Conservation (phyloP, 768 basidiomycete species). For the Panaeolus papilionaceus region DNA sequence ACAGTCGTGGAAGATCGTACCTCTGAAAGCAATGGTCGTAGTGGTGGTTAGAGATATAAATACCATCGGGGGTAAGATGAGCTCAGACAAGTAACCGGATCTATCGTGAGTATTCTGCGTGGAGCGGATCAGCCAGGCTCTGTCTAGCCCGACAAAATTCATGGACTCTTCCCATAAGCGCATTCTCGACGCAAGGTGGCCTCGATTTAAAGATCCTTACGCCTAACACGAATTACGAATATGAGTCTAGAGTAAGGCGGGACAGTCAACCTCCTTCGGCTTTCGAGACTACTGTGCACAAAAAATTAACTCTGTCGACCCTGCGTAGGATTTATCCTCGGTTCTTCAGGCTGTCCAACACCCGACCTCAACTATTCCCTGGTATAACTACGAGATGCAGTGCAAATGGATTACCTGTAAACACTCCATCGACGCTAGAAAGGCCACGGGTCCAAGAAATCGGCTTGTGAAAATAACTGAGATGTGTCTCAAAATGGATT, state of each 20-base stretch:
- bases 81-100: slow-evolving; percentile 6
- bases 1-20: neutral
- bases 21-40: neutral
- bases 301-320: too few relatives aligned
- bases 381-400: too few relatives aligned
- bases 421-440: too few relatives aligned
- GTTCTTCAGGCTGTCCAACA: too few relatives aligned
- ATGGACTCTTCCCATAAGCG: neutral
- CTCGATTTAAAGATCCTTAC: neutral
- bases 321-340: too few relatives aligned
- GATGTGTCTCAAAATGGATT: too few relatives aligned
- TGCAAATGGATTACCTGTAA: too few relatives aligned
- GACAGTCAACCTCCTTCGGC: neutral
- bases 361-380: too few relatives aligned
- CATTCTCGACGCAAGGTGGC: neutral
- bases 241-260: neutral
- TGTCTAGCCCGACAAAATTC: slow-evolving; percentile 6
- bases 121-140: slow-evolving; percentile 11
- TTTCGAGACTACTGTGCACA: too few relatives aligned
- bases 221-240: neutral
- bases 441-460: too few relatives aligned
- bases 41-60: slow-evolving; percentile 5
- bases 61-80: neutral
- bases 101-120: neutral
- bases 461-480: too few relatives aligned